Conservation (phyloP, 2,329 filamentous ascomycete genomes). For the Leptographium radiaticola region DNA sequence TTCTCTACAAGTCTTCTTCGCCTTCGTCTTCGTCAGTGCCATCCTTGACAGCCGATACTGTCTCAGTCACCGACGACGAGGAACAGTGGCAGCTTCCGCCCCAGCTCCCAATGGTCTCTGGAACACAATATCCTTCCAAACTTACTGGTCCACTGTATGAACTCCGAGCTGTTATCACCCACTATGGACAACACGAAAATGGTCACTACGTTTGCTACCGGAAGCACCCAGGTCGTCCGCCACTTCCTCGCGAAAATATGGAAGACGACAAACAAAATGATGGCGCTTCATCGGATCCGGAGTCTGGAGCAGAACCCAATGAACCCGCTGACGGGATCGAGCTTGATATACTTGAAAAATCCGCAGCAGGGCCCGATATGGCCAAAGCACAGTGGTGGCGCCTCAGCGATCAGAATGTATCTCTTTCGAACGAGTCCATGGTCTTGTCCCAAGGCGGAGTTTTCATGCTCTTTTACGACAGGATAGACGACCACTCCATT, state of each 20-base stretch:
- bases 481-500: conserved; percentile 41
- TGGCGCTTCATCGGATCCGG: neutral
- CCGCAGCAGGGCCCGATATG: conserved; percentile 14
- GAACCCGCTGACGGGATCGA: neutral
- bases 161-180: conserved; percentile 72
- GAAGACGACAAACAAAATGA: conserved; percentile 7
- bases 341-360: neutral
- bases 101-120: conserved; percentile 58
- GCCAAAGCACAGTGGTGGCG: conserved; percentile 63
- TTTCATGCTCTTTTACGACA: conserved; percentile 97
- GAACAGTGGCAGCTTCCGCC: conserved; percentile 64
- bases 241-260: conserved; percentile 8
- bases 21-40: conserved; percentile 1
- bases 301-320: neutral
- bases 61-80: conserved; percentile 16
- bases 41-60: neutral
- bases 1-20: neutral
- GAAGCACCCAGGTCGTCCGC: conserved; percentile 38
- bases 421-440: conserved; percentile 55
- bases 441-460: conserved; percentile 69
- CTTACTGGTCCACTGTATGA: conserved; percentile 54
- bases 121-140: conserved; percentile 33
- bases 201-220: conserved; percentile 92
- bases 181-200: conserved; percentile 84
- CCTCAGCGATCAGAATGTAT: conserved; percentile 80